phyloP scores from a whole-genome alignment of 129 eudicot genomes.

The Chrysanthemum makinoi region DNA sequence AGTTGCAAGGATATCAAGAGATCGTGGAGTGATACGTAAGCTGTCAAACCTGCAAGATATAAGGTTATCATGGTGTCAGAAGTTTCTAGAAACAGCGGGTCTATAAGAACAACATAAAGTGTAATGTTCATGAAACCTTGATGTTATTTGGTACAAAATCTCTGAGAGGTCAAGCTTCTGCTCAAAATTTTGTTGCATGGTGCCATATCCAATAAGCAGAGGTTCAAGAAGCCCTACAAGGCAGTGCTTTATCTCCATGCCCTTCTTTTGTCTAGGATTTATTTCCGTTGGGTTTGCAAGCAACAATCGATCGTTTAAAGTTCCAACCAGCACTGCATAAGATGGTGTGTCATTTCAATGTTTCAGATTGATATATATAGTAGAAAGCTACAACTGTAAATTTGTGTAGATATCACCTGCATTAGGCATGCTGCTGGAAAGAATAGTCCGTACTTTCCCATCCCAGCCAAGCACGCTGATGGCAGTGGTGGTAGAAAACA shows the following conservation, averaged over 20 bases:
- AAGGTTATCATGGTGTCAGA: slow-evolving; percentile 32
- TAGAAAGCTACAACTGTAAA: neutral
- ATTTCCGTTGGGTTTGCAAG: slow-evolving; percentile 86
- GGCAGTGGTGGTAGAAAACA: slow-evolving; percentile 88
- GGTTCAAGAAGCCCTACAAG: slow-evolving; percentile 99
- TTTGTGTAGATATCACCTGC: slow-evolving; percentile 56
- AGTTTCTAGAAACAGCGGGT: neutral
- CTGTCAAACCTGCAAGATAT: slow-evolving; percentile 79
- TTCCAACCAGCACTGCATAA: slow-evolving; percentile 79
- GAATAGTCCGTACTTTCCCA: slow-evolving; percentile 94
- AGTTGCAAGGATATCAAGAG: slow-evolving; percentile 91
- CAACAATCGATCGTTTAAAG: slow-evolving; percentile 84
- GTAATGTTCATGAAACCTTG: slow-evolving; percentile 50
- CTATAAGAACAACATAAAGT: neutral
- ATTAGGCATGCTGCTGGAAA: slow-evolving; percentile 86
- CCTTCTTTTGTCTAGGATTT: slow-evolving; percentile 91
- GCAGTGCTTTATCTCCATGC: slow-evolving; percentile 73
- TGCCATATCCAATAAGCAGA: slow-evolving; percentile 94
- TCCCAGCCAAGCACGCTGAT: slow-evolving; percentile 97
- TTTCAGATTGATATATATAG: slow-evolving; percentile 21
- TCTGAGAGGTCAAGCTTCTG: slow-evolving; percentile 98
- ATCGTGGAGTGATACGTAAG: slow-evolving; percentile 97
- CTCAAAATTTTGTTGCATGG: slow-evolving; percentile 95
- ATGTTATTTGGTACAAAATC: slow-evolving; percentile 88
- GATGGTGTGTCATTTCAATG: slow-evolving; percentile 16